Conservation (phyloP, 139 green algal species). For the Trebouxia sp. region DNA sequence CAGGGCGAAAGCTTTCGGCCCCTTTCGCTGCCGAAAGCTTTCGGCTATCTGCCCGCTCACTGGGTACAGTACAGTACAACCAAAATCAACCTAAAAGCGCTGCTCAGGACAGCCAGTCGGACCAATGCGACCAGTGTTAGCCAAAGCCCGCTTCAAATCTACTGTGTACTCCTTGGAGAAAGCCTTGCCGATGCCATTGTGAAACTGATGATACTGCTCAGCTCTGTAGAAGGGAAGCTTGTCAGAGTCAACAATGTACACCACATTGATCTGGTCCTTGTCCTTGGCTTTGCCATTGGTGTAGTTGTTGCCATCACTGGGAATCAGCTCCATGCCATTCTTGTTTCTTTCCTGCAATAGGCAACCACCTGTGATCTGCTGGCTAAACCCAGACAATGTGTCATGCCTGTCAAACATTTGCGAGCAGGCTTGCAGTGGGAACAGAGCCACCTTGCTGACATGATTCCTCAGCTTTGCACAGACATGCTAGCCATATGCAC, state of each 20-base stretch:
- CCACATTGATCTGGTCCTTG: conserved; percentile 67
- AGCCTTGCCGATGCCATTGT: conserved; percentile 66
- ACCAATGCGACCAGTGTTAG: conserved; percentile 44
- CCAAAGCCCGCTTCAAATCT: conserved; percentile 49
- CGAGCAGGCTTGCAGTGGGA: background rate
- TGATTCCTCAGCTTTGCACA: background rate
- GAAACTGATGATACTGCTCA: conserved; percentile 91
- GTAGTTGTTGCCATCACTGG: conserved; percentile 56
- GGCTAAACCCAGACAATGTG: too few species aligned
- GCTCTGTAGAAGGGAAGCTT: conserved; percentile 77
- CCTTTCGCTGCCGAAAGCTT: too few species aligned
- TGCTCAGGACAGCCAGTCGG: conserved; percentile 75
- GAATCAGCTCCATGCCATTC: conserved; percentile 78
- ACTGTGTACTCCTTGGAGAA: conserved; percentile 60
- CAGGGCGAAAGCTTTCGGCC: too few species aligned
- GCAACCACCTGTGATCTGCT: background rate
- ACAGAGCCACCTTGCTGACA: background rate
- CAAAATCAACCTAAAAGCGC: conserved; percentile 51
- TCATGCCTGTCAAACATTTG: too few species aligned
- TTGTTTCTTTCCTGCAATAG: conserved; percentile 65
- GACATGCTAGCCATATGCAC: background rate
- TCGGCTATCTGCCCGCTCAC: too few species aligned
- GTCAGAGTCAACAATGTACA: conserved; percentile 62
- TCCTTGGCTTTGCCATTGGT: conserved; percentile 37
- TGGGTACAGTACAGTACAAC: too few species aligned